Percentiles rank a stretch among this genome's conserved stretches.
Evolutionary conservation across 768 basidiomycete genomes (phyloP).

Genomic region (Rhizopogon vesiculosus): DNA sequence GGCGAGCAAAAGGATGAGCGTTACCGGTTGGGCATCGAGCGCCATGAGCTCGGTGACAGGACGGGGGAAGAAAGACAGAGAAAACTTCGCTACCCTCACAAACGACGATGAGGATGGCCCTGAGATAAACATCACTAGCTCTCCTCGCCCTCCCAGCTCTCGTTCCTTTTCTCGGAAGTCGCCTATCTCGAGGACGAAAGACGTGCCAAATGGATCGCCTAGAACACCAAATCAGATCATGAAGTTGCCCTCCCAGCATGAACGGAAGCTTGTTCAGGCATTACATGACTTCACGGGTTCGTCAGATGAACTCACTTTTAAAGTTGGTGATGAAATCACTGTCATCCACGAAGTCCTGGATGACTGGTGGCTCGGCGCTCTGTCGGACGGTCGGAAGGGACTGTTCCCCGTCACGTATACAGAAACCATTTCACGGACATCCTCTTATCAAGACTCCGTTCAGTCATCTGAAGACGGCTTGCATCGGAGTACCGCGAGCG

Average conservation of each 20-base stretch:
- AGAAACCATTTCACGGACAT: conserved; percentile 31
- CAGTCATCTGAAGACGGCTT: conserved; percentile 23
- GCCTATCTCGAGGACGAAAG: conserved; percentile 19
- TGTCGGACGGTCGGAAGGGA: conserved; percentile 58
- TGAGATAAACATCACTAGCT: conserved; percentile 14
- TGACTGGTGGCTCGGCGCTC: conserved; percentile 89
- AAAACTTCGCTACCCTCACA: conserved; percentile 54
- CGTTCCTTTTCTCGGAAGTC: conserved; percentile 26
- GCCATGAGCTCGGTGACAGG: conserved; percentile 60
- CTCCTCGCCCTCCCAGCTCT: conserved; percentile 32
- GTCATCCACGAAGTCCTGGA: conserved; percentile 80
- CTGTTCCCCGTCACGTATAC: conserved; percentile 81
- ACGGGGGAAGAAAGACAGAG: conserved; percentile 52
- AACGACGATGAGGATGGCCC: conserved; percentile 37
- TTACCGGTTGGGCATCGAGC: conserved; percentile 55
- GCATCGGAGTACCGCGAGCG: conserved; percentile 5
- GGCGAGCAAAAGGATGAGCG: conserved; percentile 33
- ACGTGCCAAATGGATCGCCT: conserved; percentile 19
- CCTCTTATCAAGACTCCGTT: conserved; percentile 20
- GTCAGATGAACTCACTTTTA: conserved; percentile 75
- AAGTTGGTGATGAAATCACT: conserved; percentile 66
- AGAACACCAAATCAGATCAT: conserved; percentile 35
- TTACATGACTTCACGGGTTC: conserved; percentile 72
- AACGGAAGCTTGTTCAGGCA: conserved; percentile 58
- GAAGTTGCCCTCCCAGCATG: conserved; percentile 46